Evolutionary conservation across 345 rosid genomes (phyloP), one percentile per base, ranked within the genome.

Genomic region (Carallia brachiata): DNA sequence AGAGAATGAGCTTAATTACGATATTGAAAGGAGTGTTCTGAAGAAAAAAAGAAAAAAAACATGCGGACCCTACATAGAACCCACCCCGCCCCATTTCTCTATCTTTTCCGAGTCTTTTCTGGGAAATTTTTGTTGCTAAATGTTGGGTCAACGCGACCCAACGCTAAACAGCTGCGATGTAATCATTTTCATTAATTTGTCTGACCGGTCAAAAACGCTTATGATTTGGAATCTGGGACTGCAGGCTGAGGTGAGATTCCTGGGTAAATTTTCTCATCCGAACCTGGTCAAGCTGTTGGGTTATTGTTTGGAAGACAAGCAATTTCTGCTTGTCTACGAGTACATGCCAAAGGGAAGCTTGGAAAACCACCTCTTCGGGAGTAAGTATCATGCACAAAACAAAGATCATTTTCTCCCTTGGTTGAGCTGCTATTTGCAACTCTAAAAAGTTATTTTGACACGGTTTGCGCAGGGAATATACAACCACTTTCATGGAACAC

Each of bases 261-360:
- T 90, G 75, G 98, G 98, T 7, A 91, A 91, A 60, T 88, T 90
- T 74, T 81, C 83, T 8, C 98, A 93, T 66, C 92, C 93, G 28
- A 93, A 89, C 78, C 78, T 93, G 19, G 98, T 93, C 32, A 91
- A 81, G 72, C 86, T 93, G 2, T 44, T 93, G 56, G 98, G 98
- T 2, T 93, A 89, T 40, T 93, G 98, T 47, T 82, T 87, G 86
- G 97, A 93, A 70, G 94, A 91, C 1, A 73, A 47, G 1, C 89
- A 82, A 6, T 89, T 85, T 77, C 88, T 90, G 7, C 86, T 91
- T 30, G 94, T 93, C 2, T 93, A 93, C 16, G 94, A 93, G 62
- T 81, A 83, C 74, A 83, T 89, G 84, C 84, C 83, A 15, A 87
- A 82, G 69, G 91, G 98, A 6, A 89, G 96, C 88, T 76, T 93